Evolutionary conservation across 176 grass and related monocot species (phyloP).

Genomic region (Carex cristatella): DNA sequence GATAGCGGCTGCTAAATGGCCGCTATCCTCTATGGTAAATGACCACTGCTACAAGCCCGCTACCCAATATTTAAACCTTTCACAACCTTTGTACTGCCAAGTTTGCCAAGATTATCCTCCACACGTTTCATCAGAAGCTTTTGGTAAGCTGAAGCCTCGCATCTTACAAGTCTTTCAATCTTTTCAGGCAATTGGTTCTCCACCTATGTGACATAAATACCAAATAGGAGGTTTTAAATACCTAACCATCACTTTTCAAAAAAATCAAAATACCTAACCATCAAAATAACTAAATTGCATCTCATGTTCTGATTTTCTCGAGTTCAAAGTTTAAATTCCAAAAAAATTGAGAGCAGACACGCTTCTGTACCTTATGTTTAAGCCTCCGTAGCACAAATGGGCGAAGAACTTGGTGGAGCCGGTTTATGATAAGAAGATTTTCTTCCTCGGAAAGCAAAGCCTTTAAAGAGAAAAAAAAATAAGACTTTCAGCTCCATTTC

Average conservation of each 20-base stretch:
- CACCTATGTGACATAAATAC: slow-evolving; percentile 44
- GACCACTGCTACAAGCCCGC: neutral
- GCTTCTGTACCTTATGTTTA: slow-evolving; percentile 78
- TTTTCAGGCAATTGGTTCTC: slow-evolving; percentile 95
- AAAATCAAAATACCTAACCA: neutral
- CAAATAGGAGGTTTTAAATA: slow-evolving; percentile 9
- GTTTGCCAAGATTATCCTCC: slow-evolving; percentile 84
- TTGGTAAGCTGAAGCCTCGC: slow-evolving; percentile 96
- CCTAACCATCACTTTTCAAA: neutral
- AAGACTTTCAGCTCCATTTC: slow-evolving; percentile 7
- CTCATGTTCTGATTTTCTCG: neutral
- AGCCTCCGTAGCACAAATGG: slow-evolving; percentile 97
- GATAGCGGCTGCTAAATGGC: neutral
- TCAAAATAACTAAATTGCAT: neutral
- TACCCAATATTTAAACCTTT: neutral
- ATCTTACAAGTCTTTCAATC: slow-evolving; percentile 95
- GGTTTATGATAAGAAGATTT: slow-evolving; percentile 99
- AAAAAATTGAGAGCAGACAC: slow-evolving; percentile 14
- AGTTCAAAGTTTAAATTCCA: slow-evolving; percentile 10
- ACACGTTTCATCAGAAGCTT: slow-evolving; percentile 97
- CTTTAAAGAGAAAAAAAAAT: slow-evolving; percentile 30
- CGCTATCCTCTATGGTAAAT: neutral
- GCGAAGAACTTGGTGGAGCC: slow-evolving; percentile 99
- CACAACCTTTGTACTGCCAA: slow-evolving; percentile 78
- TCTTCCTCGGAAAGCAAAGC: slow-evolving; percentile 98